Conservation (phyloP, 1,284 basidiomycete species). For the Sporisorium graminicola region DNA sequence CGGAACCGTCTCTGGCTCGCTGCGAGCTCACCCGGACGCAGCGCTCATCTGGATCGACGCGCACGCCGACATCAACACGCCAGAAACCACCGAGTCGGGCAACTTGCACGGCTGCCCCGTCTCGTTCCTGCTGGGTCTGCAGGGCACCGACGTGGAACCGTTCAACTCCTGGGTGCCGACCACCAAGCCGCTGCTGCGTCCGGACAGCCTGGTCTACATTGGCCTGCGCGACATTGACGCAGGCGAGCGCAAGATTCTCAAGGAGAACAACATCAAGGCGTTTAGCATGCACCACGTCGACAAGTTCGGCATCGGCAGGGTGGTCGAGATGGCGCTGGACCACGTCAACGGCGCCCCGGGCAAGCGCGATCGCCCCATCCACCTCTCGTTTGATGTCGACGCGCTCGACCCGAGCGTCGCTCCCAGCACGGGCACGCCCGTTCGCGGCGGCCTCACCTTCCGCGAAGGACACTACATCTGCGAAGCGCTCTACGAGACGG, state of each 20-base stretch:
- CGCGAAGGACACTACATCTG: conserved; percentile 94
- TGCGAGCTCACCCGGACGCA: conserved; percentile 74
- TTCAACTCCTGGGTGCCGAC: conserved; percentile 67
- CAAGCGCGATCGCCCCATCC: conserved; percentile 83
- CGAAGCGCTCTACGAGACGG: conserved; percentile 93
- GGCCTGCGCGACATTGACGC: conserved; percentile 93
- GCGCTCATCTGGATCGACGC: conserved; percentile 85
- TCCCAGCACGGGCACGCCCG: conserved; percentile 93
- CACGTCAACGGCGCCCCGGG: conserved; percentile 78
- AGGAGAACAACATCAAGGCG: conserved; percentile 86
- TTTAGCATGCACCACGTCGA: conserved; percentile 99
- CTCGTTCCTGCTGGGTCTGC: conserved; percentile 80
- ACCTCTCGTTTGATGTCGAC: conserved; percentile 97
- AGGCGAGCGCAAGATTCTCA: conserved; percentile 89
- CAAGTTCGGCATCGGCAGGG: conserved; percentile 85
- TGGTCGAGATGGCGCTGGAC: conserved; percentile 95
- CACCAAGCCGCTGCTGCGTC: conserved; percentile 71
- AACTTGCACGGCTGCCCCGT: conserved; percentile 99
- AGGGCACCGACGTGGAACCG: conserved; percentile 65
- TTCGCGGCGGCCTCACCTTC: conserved; percentile 94
- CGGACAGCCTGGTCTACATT: conserved; percentile 88
- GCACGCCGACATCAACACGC: conserved; percentile 91
- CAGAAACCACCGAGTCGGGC: conserved; percentile 83
- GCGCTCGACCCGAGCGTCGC: conserved; percentile 86
- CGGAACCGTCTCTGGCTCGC: conserved; percentile 69